Percentiles rank a stretch among this genome's conserved stretches.
Evolutionary conservation across 306 rosid genomes (phyloP).

Genomic region (Citrullus colocynthis): DNA sequence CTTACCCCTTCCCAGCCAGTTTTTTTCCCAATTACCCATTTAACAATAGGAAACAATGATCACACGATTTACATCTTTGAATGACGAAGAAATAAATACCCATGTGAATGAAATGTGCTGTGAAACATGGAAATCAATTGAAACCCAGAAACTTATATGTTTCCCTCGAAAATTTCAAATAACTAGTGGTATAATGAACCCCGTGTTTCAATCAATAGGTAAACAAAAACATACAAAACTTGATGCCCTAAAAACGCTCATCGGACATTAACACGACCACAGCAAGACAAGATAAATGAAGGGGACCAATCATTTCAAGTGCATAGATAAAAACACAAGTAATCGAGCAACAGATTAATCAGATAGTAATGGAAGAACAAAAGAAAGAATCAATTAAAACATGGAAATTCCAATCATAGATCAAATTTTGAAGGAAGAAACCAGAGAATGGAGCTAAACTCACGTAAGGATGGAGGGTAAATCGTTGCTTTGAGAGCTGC

Average conservation of each 20-base stretch:
- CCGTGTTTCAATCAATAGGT: neutral
- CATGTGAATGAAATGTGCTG: neutral
- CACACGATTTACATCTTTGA: neutral
- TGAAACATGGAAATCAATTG: neutral
- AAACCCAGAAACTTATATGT: neutral
- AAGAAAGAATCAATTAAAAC: neutral
- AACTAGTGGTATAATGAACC: neutral
- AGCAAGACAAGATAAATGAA: neutral
- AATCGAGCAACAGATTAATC: neutral
- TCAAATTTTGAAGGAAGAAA: neutral
- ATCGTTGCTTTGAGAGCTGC: neutral
- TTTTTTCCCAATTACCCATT: neutral
- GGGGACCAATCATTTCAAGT: neutral
- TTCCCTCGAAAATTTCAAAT: neutral
- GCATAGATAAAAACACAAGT: neutral
- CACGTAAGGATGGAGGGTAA: neutral
- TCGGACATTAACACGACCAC: neutral
- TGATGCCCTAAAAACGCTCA: neutral
- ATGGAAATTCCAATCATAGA: neutral
- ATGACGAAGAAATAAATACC: neutral
- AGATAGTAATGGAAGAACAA: neutral
- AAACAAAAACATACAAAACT: neutral
- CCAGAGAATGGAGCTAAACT: neutral
- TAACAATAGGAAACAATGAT: neutral
- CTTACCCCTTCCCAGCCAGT: neutral